Conservation (phyloP, 2,329 filamentous ascomycete genomes). For the Phoma sp. region DNA sequence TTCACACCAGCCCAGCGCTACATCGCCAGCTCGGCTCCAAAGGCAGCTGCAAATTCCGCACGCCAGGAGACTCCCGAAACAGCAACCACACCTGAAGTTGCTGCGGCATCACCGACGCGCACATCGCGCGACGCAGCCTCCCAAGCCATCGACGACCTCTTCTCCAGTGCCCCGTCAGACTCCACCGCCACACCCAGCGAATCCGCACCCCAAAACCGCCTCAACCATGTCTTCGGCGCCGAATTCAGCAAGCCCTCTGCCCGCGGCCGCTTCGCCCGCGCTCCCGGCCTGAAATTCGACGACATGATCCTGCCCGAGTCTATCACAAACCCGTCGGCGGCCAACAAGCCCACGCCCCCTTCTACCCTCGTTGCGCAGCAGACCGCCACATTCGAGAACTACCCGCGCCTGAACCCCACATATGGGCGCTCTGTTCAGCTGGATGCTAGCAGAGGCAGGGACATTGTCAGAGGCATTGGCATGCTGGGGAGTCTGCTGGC, state of each 20-base stretch:
- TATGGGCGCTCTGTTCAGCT: slow-evolving; percentile 53
- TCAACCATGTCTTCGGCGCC: slow-evolving; percentile 27
- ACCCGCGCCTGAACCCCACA: slow-evolving; percentile 48
- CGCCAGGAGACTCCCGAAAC: background rate
- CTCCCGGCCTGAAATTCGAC: slow-evolving; percentile 23
- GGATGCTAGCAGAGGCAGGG: slow-evolving; percentile 44
- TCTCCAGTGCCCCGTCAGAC: slow-evolving; percentile 19
- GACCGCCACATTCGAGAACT: slow-evolving; percentile 31
- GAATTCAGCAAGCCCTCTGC: slow-evolving; percentile 19
- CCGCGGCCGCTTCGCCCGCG: slow-evolving; percentile 6
- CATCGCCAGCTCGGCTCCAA: slow-evolving; percentile 16
- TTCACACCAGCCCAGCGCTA: slow-evolving; percentile 20
- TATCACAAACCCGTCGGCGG: slow-evolving; percentile 21
- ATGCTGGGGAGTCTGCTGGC: slow-evolving; percentile 52
- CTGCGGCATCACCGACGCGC: slow-evolving; percentile 3
- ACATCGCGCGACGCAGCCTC: slow-evolving; percentile 19
- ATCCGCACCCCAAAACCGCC: too few species aligned
- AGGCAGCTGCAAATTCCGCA: slow-evolving; percentile 22
- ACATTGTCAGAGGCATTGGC: slow-evolving; percentile 58
- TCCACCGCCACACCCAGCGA: background rate
- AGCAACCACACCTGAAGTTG: slow-evolving; percentile 1
- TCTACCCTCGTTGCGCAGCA: slow-evolving; percentile 24
- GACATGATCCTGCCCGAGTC: slow-evolving; percentile 27
- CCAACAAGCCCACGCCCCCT: slow-evolving; percentile 26
- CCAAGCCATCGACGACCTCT: slow-evolving; percentile 35